phyloP scores from a whole-genome alignment of 768 basidiomycete species.

The Tulasnella sp. region DNA sequence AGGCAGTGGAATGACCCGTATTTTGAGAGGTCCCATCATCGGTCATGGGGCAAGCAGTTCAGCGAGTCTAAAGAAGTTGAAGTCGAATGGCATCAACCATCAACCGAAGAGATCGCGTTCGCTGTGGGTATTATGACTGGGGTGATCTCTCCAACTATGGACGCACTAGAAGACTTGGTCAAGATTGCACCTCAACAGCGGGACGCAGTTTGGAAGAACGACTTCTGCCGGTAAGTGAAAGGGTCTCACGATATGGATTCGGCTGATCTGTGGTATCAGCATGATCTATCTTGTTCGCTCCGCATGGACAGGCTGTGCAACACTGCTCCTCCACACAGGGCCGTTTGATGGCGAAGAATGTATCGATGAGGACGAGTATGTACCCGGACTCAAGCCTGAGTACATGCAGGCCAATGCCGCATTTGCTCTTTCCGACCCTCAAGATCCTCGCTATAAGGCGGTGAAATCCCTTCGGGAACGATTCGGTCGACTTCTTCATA shows the following conservation, averaged over 20 bases:
- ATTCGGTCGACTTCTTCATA: constrained; percentile 58
- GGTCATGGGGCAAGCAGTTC: constrained; percentile 73
- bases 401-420: constrained; percentile 61
- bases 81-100: constrained; percentile 81
- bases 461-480: constrained; percentile 46
- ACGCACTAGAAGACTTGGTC: constrained; percentile 55
- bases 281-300: constrained; percentile 61
- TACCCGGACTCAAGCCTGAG: constrained; percentile 58
- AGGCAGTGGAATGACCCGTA: constrained; percentile 68
- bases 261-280: constrained; percentile 27
- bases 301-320: constrained; percentile 69
- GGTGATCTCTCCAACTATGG: constrained; percentile 55
- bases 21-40: constrained; percentile 51
- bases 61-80: constrained; percentile 60
- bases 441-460: constrained; percentile 63
- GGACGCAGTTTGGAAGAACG: constrained; percentile 59
- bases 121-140: constrained; percentile 65
- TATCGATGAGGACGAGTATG: constrained; percentile 50
- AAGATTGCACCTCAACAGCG: constrained; percentile 41
- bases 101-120: constrained; percentile 62
- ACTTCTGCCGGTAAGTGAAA: constrained; percentile 65
- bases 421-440: constrained; percentile 59
- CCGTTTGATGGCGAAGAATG: constrained; percentile 38
- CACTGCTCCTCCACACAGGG: constrained; percentile 53
- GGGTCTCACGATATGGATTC: background rate